phyloP scores from a whole-genome alignment of 1,284 basidiomycete species.

The Chalciporus sp. region DNA sequence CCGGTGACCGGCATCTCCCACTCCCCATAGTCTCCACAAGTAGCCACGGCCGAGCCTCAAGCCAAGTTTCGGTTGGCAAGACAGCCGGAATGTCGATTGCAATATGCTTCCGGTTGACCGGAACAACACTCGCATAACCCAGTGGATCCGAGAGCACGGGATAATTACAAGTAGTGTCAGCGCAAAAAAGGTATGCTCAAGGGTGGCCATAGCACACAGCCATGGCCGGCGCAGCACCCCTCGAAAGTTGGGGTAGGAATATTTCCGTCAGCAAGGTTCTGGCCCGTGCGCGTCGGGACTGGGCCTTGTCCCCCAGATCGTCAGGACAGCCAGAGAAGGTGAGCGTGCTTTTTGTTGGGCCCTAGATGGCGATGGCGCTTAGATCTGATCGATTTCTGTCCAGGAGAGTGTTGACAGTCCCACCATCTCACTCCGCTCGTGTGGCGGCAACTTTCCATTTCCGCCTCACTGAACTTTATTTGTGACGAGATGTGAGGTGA shows the following conservation, averaged over 20 bases:
- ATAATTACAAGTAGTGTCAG: neutral
- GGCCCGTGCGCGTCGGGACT: constrained; percentile 19
- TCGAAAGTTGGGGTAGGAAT: constrained; percentile 10
- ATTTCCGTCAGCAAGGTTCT: constrained; percentile 10
- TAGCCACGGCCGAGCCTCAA: neutral
- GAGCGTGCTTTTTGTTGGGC: constrained; percentile 3
- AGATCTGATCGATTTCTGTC: constrained; percentile 26
- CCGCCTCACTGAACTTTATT: constrained; percentile 28
- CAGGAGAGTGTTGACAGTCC: constrained; percentile 6
- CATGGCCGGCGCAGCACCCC: constrained; percentile 3
- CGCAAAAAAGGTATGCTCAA: constrained; percentile 6
- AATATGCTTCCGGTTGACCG: neutral
- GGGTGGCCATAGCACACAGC: neutral
- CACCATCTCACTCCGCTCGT: constrained; percentile 35
- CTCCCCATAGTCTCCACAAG: too few relatives aligned
- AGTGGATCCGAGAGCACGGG: neutral
- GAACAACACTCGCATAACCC: neutral
- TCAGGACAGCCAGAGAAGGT: neutral
- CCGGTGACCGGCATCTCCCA: neutral
- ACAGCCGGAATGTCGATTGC: neutral
- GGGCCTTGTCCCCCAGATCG: constrained; percentile 16
- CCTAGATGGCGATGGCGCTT: constrained; percentile 16
- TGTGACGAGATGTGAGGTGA: constrained; percentile 22
- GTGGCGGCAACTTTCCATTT: constrained; percentile 40
- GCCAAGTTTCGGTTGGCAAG: neutral